Percentiles rank a stretch among this genome's conserved stretches.
Evolutionary conservation across 2,329 filamentous ascomycete species (phyloP).

Genomic region (Xylaria sp.): DNA sequence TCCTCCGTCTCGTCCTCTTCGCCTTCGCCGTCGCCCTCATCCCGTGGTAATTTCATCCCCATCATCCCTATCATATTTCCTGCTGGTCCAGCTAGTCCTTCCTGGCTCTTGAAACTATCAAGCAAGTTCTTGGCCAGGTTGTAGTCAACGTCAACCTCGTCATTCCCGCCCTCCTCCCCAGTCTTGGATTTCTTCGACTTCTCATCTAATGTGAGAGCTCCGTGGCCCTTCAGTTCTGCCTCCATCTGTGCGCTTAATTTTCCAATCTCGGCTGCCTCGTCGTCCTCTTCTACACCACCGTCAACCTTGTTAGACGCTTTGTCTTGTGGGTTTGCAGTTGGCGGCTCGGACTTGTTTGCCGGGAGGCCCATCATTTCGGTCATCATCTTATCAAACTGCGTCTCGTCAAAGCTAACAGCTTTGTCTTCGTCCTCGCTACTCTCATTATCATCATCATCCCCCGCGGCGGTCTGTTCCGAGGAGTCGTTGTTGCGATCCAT

Average conservation of each 20-base stretch:
- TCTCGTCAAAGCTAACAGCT: conserved; percentile 75
- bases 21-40: conserved; percentile 56
- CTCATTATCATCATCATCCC: conserved; percentile 46
- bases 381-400: conserved; percentile 83
- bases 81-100: conserved; percentile 75
- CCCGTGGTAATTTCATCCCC: conserved; percentile 74
- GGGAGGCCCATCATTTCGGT: conserved; percentile 76
- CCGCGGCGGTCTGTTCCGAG: conserved; percentile 43
- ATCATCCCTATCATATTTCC: conserved; percentile 83
- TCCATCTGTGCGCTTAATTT: conserved; percentile 66
- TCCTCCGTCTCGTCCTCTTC: conserved; percentile 22
- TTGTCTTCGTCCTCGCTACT: conserved; percentile 64
- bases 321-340: conserved; percentile 10
- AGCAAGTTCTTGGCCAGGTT: conserved; percentile 86
- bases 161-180: conserved; percentile 45
- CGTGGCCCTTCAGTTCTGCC: conserved; percentile 63
- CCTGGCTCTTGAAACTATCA: conserved; percentile 88
- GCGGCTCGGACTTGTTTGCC: conserved; percentile 9
- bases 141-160: conserved; percentile 72
- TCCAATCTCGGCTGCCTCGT: conserved; percentile 48
- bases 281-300: not conserved
- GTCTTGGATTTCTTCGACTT: conserved; percentile 32
- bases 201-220: conserved; percentile 55
- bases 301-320: not conserved
- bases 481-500: conserved; percentile 62